A percentile compares a stretch with the other conserved stretches of the same genome.
phyloP scores from a whole-genome alignment of 441 rosid species.

The Pelargonium citronellum region DNA sequence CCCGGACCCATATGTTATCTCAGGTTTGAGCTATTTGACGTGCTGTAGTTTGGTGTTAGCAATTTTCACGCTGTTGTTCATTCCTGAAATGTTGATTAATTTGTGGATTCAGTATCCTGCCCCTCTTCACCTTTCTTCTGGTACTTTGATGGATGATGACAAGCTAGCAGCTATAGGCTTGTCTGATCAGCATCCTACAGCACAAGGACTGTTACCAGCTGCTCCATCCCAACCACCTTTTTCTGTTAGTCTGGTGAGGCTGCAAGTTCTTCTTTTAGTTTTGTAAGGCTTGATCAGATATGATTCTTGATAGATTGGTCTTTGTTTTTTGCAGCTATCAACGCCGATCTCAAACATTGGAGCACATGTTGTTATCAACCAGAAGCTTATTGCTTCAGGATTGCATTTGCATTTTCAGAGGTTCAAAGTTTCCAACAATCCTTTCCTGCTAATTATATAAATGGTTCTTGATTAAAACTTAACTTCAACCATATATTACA shows the following conservation, averaged over 20 bases:
- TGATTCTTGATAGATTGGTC: slow-evolving; percentile 22
- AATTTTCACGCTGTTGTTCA: not conserved
- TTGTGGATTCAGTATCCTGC: slow-evolving; percentile 51
- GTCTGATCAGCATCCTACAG: slow-evolving; percentile 79
- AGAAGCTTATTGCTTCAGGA: slow-evolving; percentile 60
- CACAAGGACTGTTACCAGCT: slow-evolving; percentile 74
- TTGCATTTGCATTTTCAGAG: slow-evolving; percentile 90
- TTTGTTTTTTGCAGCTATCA: slow-evolving; percentile 51
- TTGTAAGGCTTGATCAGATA: not conserved
- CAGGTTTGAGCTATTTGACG: slow-evolving; percentile 46
- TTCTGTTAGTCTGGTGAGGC: slow-evolving; percentile 62
- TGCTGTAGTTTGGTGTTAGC: slow-evolving; percentile 6
- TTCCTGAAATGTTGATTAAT: slow-evolving; percentile 8
- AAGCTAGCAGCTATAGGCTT: slow-evolving; percentile 63
- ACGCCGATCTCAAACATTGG: slow-evolving; percentile 74
- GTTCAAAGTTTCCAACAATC: slow-evolving; percentile 34
- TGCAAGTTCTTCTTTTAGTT: slow-evolving; percentile 4
- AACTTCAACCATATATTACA: slow-evolving; percentile 22
- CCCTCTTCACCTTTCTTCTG: slow-evolving; percentile 61
- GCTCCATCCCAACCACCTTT: slow-evolving; percentile 65
- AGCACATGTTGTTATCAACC: slow-evolving; percentile 80
- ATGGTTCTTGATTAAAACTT: not conserved
- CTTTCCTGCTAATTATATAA: slow-evolving; percentile 12
- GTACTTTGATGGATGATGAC: slow-evolving; percentile 76
- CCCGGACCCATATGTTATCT: slow-evolving; percentile 55